A percentile compares a stretch with the other conserved stretches of the same genome.
phyloP scores from a whole-genome alignment of 2,329 filamentous ascomycete species.

The Gaeumannomyces sp. region DNA sequence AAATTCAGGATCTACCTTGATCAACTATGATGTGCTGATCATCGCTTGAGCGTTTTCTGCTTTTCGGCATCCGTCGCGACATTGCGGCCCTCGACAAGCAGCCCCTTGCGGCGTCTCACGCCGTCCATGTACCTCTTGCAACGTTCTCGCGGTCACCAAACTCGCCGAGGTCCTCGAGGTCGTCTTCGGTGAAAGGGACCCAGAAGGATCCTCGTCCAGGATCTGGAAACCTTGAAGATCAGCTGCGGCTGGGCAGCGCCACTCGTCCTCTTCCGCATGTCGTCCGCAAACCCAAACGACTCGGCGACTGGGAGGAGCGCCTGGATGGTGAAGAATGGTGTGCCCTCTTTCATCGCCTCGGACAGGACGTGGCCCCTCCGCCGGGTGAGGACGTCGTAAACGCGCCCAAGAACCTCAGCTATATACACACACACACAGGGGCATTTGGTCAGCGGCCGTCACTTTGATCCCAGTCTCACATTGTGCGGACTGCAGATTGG shows the following conservation, averaged over 20 bases:
- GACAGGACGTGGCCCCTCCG: constrained; percentile 83
- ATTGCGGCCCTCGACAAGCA: constrained; percentile 73
- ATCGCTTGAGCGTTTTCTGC: constrained; percentile 65
- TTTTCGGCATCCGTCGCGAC: constrained; percentile 88
- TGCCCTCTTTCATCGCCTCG: constrained; percentile 90
- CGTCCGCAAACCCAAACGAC: constrained; percentile 92
- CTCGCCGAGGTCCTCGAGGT: constrained; percentile 92
- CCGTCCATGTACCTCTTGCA: constrained; percentile 89
- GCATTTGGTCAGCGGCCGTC: constrained; percentile 15
- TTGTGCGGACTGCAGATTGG: background rate
- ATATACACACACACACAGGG: constrained; percentile 19
- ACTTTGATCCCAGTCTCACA: background rate
- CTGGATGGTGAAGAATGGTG: constrained; percentile 91
- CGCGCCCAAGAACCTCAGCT: constrained; percentile 88
- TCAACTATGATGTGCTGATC: background rate
- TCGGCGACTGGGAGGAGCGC: constrained; percentile 86
- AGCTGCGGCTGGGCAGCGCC: constrained; percentile 89
- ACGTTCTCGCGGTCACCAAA: constrained; percentile 92
- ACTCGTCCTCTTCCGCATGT: constrained; percentile 90
- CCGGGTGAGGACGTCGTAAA: constrained; percentile 96
- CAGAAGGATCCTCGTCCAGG: constrained; percentile 92
- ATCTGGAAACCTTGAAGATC: constrained; percentile 88
- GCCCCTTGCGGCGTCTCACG: constrained; percentile 78
- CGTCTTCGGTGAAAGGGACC: constrained; percentile 94
- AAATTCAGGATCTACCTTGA: background rate